phyloP scores from a whole-genome alignment of 1,139 yeast species.

The Saccharomyces uvarum region DNA sequence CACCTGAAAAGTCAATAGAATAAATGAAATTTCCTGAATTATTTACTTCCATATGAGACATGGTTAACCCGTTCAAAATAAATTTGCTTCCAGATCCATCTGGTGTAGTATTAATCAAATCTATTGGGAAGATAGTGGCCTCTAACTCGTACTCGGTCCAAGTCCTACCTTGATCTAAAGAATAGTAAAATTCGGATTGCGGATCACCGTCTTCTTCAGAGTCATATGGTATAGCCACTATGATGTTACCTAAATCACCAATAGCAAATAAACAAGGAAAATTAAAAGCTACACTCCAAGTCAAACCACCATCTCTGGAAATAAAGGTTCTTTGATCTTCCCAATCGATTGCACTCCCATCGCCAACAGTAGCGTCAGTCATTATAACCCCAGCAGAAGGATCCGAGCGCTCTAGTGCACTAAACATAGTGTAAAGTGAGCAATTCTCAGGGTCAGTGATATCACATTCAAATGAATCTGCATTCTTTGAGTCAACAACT shows the following conservation, averaged over 20 bases:
- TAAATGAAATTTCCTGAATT: constrained; percentile 22
- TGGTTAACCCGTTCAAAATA: constrained; percentile 41
- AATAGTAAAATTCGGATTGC: constrained; percentile 41
- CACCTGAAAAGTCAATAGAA: constrained; percentile 55
- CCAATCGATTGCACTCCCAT: constrained; percentile 7
- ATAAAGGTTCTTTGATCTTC: constrained; percentile 1
- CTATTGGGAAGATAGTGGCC: constrained; percentile 38
- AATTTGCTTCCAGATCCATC: constrained; percentile 68
- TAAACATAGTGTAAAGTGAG: not conserved
- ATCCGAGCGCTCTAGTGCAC: constrained; percentile 36
- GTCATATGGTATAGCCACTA: constrained; percentile 45
- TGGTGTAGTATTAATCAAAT: constrained; percentile 48
- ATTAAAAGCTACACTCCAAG: constrained; percentile 53
- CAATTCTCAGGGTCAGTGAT: constrained; percentile 14
- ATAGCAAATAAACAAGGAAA: constrained; percentile 52
- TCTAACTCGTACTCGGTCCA: constrained; percentile 55
- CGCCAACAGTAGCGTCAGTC: constrained; percentile 51
- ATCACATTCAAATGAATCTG: constrained; percentile 46
- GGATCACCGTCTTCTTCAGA: constrained; percentile 27
- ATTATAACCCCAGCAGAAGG: constrained; percentile 69
- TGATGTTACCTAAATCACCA: constrained; percentile 77
- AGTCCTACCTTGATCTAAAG: constrained; percentile 66
- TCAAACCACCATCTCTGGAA: constrained; percentile 21
- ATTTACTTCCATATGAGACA: not conserved
- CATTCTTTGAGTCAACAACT: constrained; percentile 36